These are phyloP conservation scores for Manihot esculenta DNA, from an alignment of 441 rosid species.

Conservation along the genomic window DNA sequence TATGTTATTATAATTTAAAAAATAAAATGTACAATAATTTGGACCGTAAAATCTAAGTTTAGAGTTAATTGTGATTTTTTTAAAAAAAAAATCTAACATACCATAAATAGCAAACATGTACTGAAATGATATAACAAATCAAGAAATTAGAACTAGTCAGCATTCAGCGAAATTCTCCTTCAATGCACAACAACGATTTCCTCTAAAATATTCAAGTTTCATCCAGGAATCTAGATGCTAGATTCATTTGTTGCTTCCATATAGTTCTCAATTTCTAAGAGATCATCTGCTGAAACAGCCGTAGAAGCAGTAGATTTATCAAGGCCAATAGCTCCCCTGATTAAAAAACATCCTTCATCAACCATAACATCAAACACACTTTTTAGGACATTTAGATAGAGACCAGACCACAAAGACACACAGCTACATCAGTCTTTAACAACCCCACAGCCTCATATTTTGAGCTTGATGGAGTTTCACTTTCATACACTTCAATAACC, in stretches of 20 bases:
- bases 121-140: too few species aligned
- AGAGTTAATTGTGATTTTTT: too few species aligned
- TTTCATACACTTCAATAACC: background rate
- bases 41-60: too few species aligned
- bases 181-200: too few species aligned
- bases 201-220: too few species aligned
- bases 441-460: background rate
- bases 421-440: background rate
- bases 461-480: background rate
- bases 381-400: background rate
- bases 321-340: background rate
- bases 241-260: slow-evolving; percentile 13
- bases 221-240: background rate
- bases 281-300: background rate
- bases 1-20: too few species aligned
- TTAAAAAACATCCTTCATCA: background rate
- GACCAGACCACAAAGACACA: background rate
- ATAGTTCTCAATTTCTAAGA: background rate
- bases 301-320: slow-evolving; percentile 1
- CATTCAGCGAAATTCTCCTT: too few species aligned
- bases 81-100: too few species aligned
- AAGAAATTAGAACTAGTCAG: too few species aligned
- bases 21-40: too few species aligned
- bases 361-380: background rate
- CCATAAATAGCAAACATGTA: too few species aligned